Percentiles rank a stretch among this genome's conserved stretches.
Conservation (phyloP, 495 filamentous ascomycete species). For the Lasiosphaeriaceae sp. region DNA sequence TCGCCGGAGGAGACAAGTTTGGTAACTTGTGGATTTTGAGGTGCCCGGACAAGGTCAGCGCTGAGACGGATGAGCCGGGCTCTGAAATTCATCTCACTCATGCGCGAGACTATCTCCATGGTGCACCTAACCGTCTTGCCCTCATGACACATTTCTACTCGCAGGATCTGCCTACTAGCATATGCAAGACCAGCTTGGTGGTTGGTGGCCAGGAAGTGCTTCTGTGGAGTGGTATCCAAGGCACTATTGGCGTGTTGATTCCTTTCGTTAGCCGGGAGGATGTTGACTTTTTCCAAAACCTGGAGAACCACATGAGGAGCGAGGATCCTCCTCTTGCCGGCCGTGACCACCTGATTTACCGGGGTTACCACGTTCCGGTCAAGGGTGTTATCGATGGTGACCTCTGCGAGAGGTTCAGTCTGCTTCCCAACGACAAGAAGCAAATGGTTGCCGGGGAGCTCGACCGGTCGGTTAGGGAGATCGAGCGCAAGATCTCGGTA, state of each 20-base stretch:
- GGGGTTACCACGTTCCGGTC: constrained; percentile 93
- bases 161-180: constrained; percentile 86
- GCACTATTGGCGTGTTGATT: constrained; percentile 86
- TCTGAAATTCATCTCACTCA: constrained; percentile 86
- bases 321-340: constrained; percentile 86
- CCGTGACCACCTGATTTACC: constrained; percentile 89
- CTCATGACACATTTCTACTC: constrained; percentile 84
- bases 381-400: constrained; percentile 99
- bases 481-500: constrained; percentile 93
- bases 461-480: constrained; percentile 83
- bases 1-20: constrained; percentile 94
- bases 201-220: constrained; percentile 88
- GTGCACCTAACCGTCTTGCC: constrained; percentile 76
- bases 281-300: constrained; percentile 92
- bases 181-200: constrained; percentile 86
- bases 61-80: constrained; percentile 88
- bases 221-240: constrained; percentile 90
- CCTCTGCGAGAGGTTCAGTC: constrained; percentile 84
- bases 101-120: constrained; percentile 82
- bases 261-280: constrained; percentile 89
- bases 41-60: constrained; percentile 78
- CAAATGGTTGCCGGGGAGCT: constrained; percentile 90
- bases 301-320: constrained; percentile 78
- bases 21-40: constrained; percentile 93
- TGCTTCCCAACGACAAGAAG: constrained; percentile 81